Conservation (phyloP, 2,329 filamentous ascomycete species). For the Fusarium sambucinum region DNA sequence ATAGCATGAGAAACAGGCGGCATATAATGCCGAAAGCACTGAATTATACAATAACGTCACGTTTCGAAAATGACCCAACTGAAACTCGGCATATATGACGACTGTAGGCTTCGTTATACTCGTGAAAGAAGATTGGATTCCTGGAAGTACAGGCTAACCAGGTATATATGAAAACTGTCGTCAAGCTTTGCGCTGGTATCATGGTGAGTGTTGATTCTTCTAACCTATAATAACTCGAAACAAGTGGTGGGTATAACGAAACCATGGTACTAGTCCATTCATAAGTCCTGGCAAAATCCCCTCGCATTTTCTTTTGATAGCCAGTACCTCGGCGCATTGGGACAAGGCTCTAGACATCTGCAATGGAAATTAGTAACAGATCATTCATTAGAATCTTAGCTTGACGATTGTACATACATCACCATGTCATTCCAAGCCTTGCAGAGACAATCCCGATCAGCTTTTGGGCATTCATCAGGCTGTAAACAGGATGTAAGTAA, state of each 20-base stretch:
- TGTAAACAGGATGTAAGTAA: slow-evolving; percentile 1
- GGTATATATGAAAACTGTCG: background rate
- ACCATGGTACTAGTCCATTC: background rate
- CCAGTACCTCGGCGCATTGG: slow-evolving; percentile 2
- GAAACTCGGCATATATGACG: background rate
- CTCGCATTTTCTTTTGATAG: slow-evolving; percentile 22
- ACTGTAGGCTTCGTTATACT: background rate
- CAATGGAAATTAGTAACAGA: background rate
- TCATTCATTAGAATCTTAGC: fast-evolving
- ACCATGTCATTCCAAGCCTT: slow-evolving; percentile 15
- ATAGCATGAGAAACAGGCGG: too few species aligned
- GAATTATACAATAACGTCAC: background rate
- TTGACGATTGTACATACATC: background rate
- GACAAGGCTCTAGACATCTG: slow-evolving; percentile 8
- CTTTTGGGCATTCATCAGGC: slow-evolving; percentile 12
- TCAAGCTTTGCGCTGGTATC: background rate
- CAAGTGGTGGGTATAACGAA: background rate
- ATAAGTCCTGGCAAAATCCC: background rate
- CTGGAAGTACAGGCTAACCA: background rate
- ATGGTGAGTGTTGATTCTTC: fast-evolving
- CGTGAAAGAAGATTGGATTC: background rate
- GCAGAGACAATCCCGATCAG: slow-evolving; percentile 10
- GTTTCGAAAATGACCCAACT: too few species aligned
- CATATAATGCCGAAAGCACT: background rate
- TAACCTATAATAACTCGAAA: background rate